Evolutionary conservation across 2,329 filamentous ascomycete species (phyloP).

Genomic region (Sphaerulina populicola): DNA sequence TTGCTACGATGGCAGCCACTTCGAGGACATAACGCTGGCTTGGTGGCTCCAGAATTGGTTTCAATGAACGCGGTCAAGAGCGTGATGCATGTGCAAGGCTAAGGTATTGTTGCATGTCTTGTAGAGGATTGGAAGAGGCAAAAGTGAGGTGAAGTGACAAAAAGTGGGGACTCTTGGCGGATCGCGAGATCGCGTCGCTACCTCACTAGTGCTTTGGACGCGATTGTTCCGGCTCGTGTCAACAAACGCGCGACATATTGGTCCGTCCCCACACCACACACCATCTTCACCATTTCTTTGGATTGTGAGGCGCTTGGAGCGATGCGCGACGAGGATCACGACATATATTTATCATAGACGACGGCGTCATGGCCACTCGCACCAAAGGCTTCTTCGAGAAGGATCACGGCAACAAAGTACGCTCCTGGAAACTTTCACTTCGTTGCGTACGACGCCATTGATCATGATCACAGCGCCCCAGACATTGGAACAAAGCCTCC

Average conservation of each 20-base stretch:
- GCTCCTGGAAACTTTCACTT: background rate
- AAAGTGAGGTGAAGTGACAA: no score
- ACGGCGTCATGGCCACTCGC: constrained; percentile 26
- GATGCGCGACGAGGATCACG: background rate
- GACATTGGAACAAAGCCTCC: constrained; percentile 22
- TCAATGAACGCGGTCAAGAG: no score
- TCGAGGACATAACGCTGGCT: no score
- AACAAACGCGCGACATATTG: background rate
- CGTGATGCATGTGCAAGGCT: no score
- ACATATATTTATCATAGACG: background rate
- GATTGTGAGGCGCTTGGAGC: background rate
- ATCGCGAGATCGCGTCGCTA: background rate
- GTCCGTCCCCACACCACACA: background rate
- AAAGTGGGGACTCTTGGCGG: no score
- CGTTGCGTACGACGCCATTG: background rate
- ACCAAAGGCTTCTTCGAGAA: constrained; percentile 48
- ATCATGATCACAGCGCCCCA: constrained; percentile 17
- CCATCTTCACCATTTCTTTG: background rate
- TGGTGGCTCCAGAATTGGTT: no score
- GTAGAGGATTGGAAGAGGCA: no score
- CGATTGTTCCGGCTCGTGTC: background rate
- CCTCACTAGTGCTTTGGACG: background rate
- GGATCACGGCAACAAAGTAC: constrained; percentile 39
- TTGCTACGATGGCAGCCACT: no score
- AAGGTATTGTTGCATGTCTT: no score